phyloP scores from a whole-genome alignment of 2,329 filamentous ascomycete species.

The Podosphaera leucotricha region DNA sequence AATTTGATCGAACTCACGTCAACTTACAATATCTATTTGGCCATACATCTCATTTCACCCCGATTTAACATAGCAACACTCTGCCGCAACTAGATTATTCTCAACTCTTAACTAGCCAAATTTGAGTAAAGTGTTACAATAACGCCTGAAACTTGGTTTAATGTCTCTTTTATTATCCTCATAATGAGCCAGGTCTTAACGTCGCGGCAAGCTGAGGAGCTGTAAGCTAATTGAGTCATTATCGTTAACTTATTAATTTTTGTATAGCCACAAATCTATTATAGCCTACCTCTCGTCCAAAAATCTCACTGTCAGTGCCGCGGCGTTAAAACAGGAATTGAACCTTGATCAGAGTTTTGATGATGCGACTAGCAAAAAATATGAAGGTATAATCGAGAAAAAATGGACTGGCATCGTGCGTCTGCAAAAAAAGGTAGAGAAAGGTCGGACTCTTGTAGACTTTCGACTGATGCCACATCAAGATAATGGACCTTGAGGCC shows the following conservation, averaged over 20 bases:
- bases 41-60: too few relatives aligned
- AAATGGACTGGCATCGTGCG: slow-evolving; percentile 96
- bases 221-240: slow-evolving; percentile 30
- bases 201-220: slow-evolving; percentile 63
- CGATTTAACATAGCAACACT: too few relatives aligned
- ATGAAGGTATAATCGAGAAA: slow-evolving; percentile 83
- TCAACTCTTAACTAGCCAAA: slow-evolving; percentile 6
- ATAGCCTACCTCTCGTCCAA: slow-evolving; percentile 65
- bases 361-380: slow-evolving; percentile 68
- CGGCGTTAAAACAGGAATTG: slow-evolving; percentile 55
- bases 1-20: neutral
- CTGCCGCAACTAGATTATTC: neutral
- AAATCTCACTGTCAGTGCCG: slow-evolving; percentile 44
- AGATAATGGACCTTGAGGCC: slow-evolving; percentile 88
- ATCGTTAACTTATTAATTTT: slow-evolving; percentile 6
- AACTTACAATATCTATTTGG: too few relatives aligned
- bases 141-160: slow-evolving; percentile 6
- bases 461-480: slow-evolving; percentile 1
- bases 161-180: slow-evolving; percentile 12
- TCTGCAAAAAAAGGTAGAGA: slow-evolving; percentile 70
- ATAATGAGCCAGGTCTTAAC: slow-evolving; percentile 56
- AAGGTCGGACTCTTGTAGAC: slow-evolving; percentile 1
- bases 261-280: slow-evolving; percentile 65
- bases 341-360: slow-evolving; percentile 48
- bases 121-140: slow-evolving; percentile 5